Base-by-base conservation (phyloP, 495 filamentous ascomycete species). In the Pseudevernia furfuracea region DNA sequence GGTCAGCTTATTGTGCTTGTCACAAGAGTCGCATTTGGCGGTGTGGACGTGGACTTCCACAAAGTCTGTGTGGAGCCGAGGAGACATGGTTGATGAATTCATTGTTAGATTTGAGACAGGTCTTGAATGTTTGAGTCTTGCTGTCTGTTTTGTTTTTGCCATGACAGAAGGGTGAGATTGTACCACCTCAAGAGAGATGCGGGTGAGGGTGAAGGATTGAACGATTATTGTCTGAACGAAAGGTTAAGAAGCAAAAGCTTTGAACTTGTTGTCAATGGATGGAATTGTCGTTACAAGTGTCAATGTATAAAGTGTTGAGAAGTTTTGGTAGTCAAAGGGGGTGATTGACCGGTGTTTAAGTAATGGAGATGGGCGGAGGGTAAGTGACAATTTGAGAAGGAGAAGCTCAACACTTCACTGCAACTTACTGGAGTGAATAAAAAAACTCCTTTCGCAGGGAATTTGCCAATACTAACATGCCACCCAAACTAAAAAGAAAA, bases 21-120 rank as follows among this genome's bases (percentile, higher is more conserved):
- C 73, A 68, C 81, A 83, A 1, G 73, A 19, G 39, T 84, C 81
- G 61, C 81, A 84, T 67, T 82, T 83, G 1, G 78, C 80, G 1
- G 80, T 83, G 62, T 77, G 76, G 9, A 78, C 75, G 2, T 62
- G 67, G 23, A 81, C 72, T 28, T 73, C 64, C 3, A 65, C 58
- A 66, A 79, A 79, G 14, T 39, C 48, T 9, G 37, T 52, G 55
- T 68, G 66, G 9, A 41, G 21, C 25, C 2, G 25, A 39, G 30
- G 30, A 58, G 59, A 52, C 46, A 56, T 66, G 23, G n/a, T 32
- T 17, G 44, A 21, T 44, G 38, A 19, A 38, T 1, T 30, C 5
- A 25, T 9, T 36, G 38, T 57, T 32, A 12, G 19, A 15, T 34
- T 21, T 10, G n/a, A 56, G 36, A 25, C 14, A 11, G 28, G 17